phyloP scores from a whole-genome alignment of 2,329 filamentous ascomycete genomes.

The Fusarium lyarnte region DNA sequence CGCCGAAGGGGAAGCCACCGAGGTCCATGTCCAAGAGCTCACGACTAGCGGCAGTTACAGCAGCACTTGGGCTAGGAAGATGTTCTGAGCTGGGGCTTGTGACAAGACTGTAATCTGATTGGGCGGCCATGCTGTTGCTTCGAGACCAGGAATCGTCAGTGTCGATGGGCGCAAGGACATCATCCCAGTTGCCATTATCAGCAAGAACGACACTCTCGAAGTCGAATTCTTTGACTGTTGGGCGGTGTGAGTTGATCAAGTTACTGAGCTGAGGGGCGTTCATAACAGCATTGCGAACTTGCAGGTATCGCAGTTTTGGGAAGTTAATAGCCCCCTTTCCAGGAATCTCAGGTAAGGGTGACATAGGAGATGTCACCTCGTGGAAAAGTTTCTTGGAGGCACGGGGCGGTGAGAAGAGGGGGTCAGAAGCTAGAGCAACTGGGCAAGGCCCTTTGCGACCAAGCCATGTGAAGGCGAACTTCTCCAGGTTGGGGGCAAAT shows the following conservation, averaged over 20 bases:
- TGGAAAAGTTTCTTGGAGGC: conserved; percentile 68
- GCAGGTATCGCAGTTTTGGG: conserved; percentile 72
- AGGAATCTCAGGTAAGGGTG: conserved; percentile 64
- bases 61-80: conserved; percentile 61
- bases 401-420: conserved; percentile 69
- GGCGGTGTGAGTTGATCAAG: conserved; percentile 74
- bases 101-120: conserved; percentile 48
- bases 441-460: conserved; percentile 80
- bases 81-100: conserved; percentile 50
- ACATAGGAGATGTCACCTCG: conserved; percentile 73
- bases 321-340: conserved; percentile 69
- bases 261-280: conserved; percentile 75
- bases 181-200: conserved; percentile 78
- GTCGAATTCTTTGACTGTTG: conserved; percentile 78
- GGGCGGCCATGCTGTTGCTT: conserved; percentile 41
- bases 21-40: conserved; percentile 56
- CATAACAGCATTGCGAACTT: conserved; percentile 77
- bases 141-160: conserved; percentile 53
- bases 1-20: conserved; percentile 51
- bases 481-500: conserved; percentile 73
- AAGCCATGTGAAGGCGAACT: conserved; percentile 81
- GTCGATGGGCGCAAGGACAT: conserved; percentile 77
- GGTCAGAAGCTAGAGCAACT: conserved; percentile 74
- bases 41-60: conserved; percentile 62
- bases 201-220: conserved; percentile 80